Conservation (phyloP, 495 filamentous ascomycete species). For the Amorphotheca resinae region DNA sequence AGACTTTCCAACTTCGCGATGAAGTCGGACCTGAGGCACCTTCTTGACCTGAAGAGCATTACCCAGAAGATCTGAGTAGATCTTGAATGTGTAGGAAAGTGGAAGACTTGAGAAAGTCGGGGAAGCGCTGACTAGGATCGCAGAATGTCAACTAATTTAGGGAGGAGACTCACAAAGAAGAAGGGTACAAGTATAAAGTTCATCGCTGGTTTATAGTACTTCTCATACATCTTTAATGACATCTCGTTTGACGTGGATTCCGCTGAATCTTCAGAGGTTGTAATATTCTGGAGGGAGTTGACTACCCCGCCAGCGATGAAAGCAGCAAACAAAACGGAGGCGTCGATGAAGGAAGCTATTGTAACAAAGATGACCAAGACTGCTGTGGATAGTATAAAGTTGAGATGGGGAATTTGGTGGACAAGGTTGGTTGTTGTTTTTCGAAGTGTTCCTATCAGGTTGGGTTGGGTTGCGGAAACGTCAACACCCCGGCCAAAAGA, state of each 20-base stretch:
- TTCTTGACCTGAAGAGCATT: too few relatives aligned
- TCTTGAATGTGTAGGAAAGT: too few relatives aligned
- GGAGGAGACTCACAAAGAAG: conserved; percentile 52
- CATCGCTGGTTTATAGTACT: conserved; percentile 41
- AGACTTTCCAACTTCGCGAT: too few relatives aligned
- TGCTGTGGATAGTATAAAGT: conserved; percentile 11
- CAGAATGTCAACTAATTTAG: not conserved
- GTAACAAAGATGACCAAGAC: conserved; percentile 43
- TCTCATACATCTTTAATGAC: conserved; percentile 32
- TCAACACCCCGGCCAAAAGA: not conserved
- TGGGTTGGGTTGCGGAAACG: not conserved
- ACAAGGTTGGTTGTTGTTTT: not conserved
- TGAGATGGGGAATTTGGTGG: not conserved
- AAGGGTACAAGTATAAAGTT: conserved; percentile 51
- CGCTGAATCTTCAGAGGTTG: not conserved
- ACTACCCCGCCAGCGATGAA: conserved; percentile 50
- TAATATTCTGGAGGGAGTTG: conserved; percentile 10
- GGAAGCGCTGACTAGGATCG: not conserved
- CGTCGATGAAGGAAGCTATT: conserved; percentile 48
- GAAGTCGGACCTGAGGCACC: too few relatives aligned
- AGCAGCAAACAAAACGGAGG: conserved; percentile 57
- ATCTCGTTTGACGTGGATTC: not conserved
- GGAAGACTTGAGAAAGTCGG: not conserved
- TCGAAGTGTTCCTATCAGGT: not conserved
- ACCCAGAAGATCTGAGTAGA: not conserved